Evolutionary conservation across 2,329 filamentous ascomycete genomes (phyloP).

Genomic region (Botrytis fabae): DNA sequence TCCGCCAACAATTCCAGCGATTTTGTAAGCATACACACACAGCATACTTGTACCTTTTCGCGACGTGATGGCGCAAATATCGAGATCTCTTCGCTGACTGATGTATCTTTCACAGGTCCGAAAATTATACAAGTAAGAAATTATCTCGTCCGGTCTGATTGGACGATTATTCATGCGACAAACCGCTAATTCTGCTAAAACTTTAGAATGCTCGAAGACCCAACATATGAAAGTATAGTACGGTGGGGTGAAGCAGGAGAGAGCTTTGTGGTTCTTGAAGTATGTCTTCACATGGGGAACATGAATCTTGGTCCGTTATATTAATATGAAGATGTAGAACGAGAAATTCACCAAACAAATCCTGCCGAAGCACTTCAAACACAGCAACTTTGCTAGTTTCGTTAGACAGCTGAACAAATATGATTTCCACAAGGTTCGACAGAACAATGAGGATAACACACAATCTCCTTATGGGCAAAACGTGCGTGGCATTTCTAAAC

Average conservation of each 20-base stretch:
- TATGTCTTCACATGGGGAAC: slow-evolving; percentile 47
- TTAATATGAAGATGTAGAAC: slow-evolving; percentile 58
- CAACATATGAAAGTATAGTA: slow-evolving; percentile 87
- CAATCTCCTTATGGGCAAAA: slow-evolving; percentile 79
- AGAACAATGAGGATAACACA: slow-evolving; percentile 82
- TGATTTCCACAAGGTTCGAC: slow-evolving; percentile 96
- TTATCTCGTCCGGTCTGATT: not conserved
- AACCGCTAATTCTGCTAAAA: slow-evolving; percentile 29
- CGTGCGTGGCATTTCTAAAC: slow-evolving; percentile 49
- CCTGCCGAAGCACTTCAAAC: slow-evolving; percentile 97
- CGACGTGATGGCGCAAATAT: not conserved
- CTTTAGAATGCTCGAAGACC: slow-evolving; percentile 89
- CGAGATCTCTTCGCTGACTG: slow-evolving; percentile 27
- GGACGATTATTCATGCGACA: slow-evolving; percentile 38
- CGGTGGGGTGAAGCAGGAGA: slow-evolving; percentile 94
- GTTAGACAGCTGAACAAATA: slow-evolving; percentile 96
- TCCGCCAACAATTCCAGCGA: slow-evolving; percentile 83
- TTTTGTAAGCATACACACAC: slow-evolving; percentile 70
- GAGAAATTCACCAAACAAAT: slow-evolving; percentile 98
- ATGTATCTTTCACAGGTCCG: slow-evolving; percentile 65
- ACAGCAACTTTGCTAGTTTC: slow-evolving; percentile 97
- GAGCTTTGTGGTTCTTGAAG: slow-evolving; percentile 96
- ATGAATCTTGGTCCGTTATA: not conserved
- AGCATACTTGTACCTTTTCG: slow-evolving; percentile 3
- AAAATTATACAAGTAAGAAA: slow-evolving; percentile 90